Base-by-base conservation (phyloP, 345 rosid genomes). In the Balakata baccata region DNA sequence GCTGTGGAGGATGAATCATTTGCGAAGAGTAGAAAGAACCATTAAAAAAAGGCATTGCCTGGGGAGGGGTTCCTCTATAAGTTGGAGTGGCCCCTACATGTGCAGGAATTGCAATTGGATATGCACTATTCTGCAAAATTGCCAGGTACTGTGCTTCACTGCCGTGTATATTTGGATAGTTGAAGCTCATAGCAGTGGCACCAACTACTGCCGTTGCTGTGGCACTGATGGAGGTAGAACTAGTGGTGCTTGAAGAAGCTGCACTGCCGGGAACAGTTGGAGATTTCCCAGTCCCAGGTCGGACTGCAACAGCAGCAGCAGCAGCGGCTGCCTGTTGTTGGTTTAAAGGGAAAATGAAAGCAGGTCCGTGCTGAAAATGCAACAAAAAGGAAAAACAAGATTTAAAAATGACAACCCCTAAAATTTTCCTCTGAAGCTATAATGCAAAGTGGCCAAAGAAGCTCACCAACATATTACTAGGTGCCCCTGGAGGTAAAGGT, bases 91-190 rank as follows among this genome's bases (percentile, higher is more conserved):
- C 80, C 25, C 96, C 96, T 39, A 96, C 92, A 84, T 92, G 99
- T 10, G 98, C 84, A 17, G 99, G 92, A 59, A 92, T 85, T 12
- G 98, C 89, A 84, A 90, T 93, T 1, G 97, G 85, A 62, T 89
- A 96, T 13, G 81, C 87, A 71, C 86, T 88, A 73, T 91, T 96
- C 87, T 86, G 99, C 84, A 96, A 69, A 70, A 96, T 84, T 9
- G 99, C 98, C 79, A 96, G 79, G 83, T 90, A 96, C 72, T 88
- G 99, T 38, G 97, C 84, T 78, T 96, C 99, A 75, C 81, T 92
- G 57, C 90, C 94, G 0, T 93, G 89, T 81, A 93, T 83, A 78
- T 77, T 89, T 0, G 96, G 86, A 79, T 91, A 96, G 80, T 85
- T 93, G 81, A 91, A 93, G 85, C 90, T 87, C 96, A 93, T 83